phyloP scores from a whole-genome alignment of 805 yeast species.

The Yamadazyma paraphyllophila region DNA sequence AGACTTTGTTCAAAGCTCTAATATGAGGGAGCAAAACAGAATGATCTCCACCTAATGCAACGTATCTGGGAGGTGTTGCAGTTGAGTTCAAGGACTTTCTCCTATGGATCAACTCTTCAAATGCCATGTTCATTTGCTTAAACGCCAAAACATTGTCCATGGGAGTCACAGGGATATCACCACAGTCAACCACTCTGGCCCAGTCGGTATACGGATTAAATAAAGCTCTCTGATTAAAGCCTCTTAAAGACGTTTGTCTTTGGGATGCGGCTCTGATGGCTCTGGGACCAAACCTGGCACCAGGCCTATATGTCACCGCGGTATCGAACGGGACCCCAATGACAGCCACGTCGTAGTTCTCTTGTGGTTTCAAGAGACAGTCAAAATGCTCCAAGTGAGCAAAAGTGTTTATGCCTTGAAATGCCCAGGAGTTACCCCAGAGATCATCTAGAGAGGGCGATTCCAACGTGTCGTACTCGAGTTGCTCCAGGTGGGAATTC shows the following conservation, averaged over 20 bases:
- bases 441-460: slow-evolving; percentile 48
- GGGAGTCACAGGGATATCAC: slow-evolving; percentile 59
- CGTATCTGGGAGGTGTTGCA: slow-evolving; percentile 53
- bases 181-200: slow-evolving; percentile 54
- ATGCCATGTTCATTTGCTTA: slow-evolving; percentile 51
- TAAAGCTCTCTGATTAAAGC: slow-evolving; percentile 66
- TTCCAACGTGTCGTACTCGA: slow-evolving; percentile 13
- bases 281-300: slow-evolving; percentile 81
- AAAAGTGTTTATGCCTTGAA: slow-evolving; percentile 64
- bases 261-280: slow-evolving; percentile 68
- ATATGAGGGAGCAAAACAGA: slow-evolving; percentile 71
- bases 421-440: slow-evolving; percentile 79
- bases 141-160: slow-evolving; percentile 55
- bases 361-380: slow-evolving; percentile 52
- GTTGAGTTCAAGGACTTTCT: slow-evolving; percentile 23
- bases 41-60: slow-evolving; percentile 84
- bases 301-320: slow-evolving; percentile 74
- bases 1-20: slow-evolving; percentile 56
- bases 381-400: slow-evolving; percentile 65
- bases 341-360: slow-evolving; percentile 63
- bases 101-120: slow-evolving; percentile 54
- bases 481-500: slow-evolving; percentile 3
- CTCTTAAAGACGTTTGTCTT: slow-evolving; percentile 66
- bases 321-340: slow-evolving; percentile 85
- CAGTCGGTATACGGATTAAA: slow-evolving; percentile 50